Evolutionary conservation across 2,329 filamentous ascomycete genomes (phyloP).

Genomic region (Cladosporium colombiae): DNA sequence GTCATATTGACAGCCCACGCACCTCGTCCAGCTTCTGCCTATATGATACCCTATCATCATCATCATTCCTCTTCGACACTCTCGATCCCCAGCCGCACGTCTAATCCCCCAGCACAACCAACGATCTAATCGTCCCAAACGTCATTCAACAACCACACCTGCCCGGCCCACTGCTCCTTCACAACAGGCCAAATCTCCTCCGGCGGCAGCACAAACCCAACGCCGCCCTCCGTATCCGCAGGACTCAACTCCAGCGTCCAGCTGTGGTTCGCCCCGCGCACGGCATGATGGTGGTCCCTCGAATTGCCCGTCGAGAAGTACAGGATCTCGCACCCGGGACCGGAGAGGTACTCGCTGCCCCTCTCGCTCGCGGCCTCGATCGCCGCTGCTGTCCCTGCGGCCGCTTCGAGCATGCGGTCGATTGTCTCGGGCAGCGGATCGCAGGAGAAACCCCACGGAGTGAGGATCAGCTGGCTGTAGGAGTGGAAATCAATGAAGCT

Average conservation of each 20-base stretch:
- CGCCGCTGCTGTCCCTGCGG: slow-evolving; percentile 52
- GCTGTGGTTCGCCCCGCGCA: slow-evolving; percentile 45
- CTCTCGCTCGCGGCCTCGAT: slow-evolving; percentile 54
- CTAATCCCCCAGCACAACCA: neutral
- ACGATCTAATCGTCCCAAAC: slow-evolving; percentile 6
- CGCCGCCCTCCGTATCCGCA: slow-evolving; percentile 44
- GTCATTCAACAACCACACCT: slow-evolving; percentile 15
- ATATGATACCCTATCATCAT: neutral
- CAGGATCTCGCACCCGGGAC: slow-evolving; percentile 61
- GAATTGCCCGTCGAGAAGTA: slow-evolving; percentile 56
- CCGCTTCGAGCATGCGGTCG: slow-evolving; percentile 53
- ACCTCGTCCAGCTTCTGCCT: neutral
- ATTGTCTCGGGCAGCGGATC: slow-evolving; percentile 47
- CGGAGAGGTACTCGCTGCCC: slow-evolving; percentile 44
- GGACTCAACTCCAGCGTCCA: slow-evolving; percentile 52
- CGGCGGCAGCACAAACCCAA: slow-evolving; percentile 53
- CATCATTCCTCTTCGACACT: neutral
- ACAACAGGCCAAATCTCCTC: slow-evolving; percentile 50
- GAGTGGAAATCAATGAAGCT: slow-evolving; percentile 67
- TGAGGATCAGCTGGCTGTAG: slow-evolving; percentile 62
- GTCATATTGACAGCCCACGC: neutral
- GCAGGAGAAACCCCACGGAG: slow-evolving; percentile 63
- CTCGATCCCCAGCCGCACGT: neutral
- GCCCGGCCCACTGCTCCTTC: slow-evolving; percentile 47
- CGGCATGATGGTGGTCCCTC: slow-evolving; percentile 48